phyloP scores from a whole-genome alignment of 768 basidiomycete species.

The Psilocybe tampanensis region DNA sequence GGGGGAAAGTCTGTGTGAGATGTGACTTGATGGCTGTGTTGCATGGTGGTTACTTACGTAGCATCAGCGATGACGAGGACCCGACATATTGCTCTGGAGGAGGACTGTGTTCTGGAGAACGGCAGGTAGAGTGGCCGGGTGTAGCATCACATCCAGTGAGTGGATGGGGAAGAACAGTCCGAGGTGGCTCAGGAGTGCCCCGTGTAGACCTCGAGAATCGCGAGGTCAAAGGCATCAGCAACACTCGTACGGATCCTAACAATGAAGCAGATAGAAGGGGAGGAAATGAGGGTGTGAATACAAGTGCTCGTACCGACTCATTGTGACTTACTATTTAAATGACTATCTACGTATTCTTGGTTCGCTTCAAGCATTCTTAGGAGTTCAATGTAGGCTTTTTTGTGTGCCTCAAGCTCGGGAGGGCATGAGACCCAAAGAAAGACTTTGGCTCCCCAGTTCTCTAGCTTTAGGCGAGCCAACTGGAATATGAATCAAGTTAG shows the following conservation, averaged over 20 bases:
- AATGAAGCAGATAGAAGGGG: not conserved
- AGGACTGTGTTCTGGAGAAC: not conserved
- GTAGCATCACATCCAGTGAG: not conserved
- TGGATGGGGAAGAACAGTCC: not conserved
- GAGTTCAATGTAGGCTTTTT: slow-evolving; percentile 51
- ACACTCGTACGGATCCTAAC: slow-evolving; percentile 32
- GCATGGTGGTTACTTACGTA: slow-evolving; percentile 16
- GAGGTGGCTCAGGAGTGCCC: not conserved
- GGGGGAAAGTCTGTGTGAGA: slow-evolving; percentile 15
- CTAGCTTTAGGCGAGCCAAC: slow-evolving; percentile 52
- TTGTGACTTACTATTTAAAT: slow-evolving; percentile 34
- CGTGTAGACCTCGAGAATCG: slow-evolving; percentile 17
- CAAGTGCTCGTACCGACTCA: not conserved
- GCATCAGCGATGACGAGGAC: slow-evolving; percentile 13
- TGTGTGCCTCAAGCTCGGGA: slow-evolving; percentile 38
- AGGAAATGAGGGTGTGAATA: slow-evolving; percentile 2
- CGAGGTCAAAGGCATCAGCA: slow-evolving; percentile 38
- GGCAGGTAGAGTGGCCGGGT: not conserved
- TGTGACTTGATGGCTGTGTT: slow-evolving; percentile 12
- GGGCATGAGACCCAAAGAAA: slow-evolving; percentile 51
- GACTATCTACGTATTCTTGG: slow-evolving; percentile 29
- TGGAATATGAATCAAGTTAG: slow-evolving; percentile 24
- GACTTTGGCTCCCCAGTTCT: slow-evolving; percentile 39
- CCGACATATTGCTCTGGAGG: not conserved
- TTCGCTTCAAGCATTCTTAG: slow-evolving; percentile 43